Evolutionary conservation across 2,329 filamentous ascomycete genomes (phyloP).

Genomic region (Clarireedia paspali): DNA sequence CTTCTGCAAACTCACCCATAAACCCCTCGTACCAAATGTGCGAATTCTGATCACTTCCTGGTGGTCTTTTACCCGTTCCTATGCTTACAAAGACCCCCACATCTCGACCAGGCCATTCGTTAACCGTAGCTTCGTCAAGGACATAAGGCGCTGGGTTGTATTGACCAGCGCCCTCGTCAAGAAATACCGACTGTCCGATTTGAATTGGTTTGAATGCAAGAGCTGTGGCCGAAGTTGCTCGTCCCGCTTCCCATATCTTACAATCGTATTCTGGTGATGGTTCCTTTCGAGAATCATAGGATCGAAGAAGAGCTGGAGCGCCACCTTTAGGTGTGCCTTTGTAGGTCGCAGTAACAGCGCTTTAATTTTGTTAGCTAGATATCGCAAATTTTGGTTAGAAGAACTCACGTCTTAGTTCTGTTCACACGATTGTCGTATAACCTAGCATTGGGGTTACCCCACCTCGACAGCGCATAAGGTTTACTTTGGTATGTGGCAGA

Average conservation of each 20-base stretch:
- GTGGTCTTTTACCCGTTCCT: slow-evolving; percentile 81
- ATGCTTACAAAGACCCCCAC: slow-evolving; percentile 88
- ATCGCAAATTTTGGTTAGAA: not conserved
- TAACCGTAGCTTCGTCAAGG: slow-evolving; percentile 82
- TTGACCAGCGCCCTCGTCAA: slow-evolving; percentile 84
- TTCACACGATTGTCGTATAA: slow-evolving; percentile 85
- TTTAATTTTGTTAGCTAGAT: slow-evolving; percentile 34
- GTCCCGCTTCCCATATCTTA: slow-evolving; percentile 93
- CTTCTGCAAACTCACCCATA: slow-evolving; percentile 86
- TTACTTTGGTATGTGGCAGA: slow-evolving; percentile 48
- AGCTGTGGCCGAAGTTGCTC: slow-evolving; percentile 86
- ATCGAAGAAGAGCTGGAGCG: slow-evolving; percentile 69
- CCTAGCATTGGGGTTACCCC: slow-evolving; percentile 75
- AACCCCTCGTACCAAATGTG: slow-evolving; percentile 93
- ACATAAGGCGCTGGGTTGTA: slow-evolving; percentile 85
- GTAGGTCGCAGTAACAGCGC: slow-evolving; percentile 84
- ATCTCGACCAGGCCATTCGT: slow-evolving; percentile 92
- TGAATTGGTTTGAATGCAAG: slow-evolving; percentile 94
- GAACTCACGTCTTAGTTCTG: slow-evolving; percentile 78
- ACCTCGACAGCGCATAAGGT: slow-evolving; percentile 45
- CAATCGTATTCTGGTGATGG: slow-evolving; percentile 86
- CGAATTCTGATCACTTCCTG: slow-evolving; percentile 59
- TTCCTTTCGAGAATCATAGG: slow-evolving; percentile 91
- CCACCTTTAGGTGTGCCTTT: slow-evolving; percentile 67
- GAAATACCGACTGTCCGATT: slow-evolving; percentile 87